Conservation (phyloP, 2,329 filamentous ascomycete species). For the Aspergillus eucalypticola region DNA sequence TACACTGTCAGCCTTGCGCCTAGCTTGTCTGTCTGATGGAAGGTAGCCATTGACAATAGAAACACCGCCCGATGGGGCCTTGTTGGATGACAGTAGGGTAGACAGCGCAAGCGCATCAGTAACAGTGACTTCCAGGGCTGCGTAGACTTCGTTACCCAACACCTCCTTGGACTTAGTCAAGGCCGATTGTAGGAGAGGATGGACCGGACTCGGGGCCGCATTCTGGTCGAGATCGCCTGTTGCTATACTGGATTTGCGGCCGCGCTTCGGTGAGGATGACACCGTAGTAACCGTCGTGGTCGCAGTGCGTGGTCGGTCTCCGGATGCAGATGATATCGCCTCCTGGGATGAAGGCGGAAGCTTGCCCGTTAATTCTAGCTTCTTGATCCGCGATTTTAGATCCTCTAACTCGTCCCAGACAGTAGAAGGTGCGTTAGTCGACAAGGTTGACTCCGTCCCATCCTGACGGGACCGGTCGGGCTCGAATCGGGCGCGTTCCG, state of each 20-base stretch:
- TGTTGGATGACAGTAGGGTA: slow-evolving; percentile 71
- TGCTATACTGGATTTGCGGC: slow-evolving; percentile 51
- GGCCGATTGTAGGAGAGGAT: slow-evolving; percentile 78
- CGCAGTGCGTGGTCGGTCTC: slow-evolving; percentile 84
- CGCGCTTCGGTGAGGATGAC: slow-evolving; percentile 82
- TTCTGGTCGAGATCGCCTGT: slow-evolving; percentile 37
- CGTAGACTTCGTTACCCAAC: slow-evolving; percentile 71
- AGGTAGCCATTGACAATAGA: slow-evolving; percentile 40
- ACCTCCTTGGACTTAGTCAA: slow-evolving; percentile 73
- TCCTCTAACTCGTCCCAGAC: slow-evolving; percentile 98
- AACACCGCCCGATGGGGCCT: slow-evolving; percentile 55
- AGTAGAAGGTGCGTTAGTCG: slow-evolving; percentile 84
- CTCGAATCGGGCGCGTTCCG: slow-evolving; percentile 36
- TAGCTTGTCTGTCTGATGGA: slow-evolving; percentile 75
- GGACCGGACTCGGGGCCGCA: slow-evolving; percentile 56
- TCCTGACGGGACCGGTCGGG: slow-evolving; percentile 50
- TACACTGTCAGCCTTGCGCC: slow-evolving; percentile 87
- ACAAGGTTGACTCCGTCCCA: slow-evolving; percentile 82
- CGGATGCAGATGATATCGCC: slow-evolving; percentile 70
- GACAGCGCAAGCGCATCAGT: slow-evolving; percentile 78
- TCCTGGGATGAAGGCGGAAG: slow-evolving; percentile 79
- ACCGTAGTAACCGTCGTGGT: slow-evolving; percentile 88
- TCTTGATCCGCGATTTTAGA: slow-evolving; percentile 86
- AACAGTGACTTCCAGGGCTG: slow-evolving; percentile 76
- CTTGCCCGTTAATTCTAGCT: slow-evolving; percentile 86